These are phyloP conservation scores for Mycena epipterygia DNA, from an alignment of 768 basidiomycete genomes.

Conservation along the genomic window DNA sequence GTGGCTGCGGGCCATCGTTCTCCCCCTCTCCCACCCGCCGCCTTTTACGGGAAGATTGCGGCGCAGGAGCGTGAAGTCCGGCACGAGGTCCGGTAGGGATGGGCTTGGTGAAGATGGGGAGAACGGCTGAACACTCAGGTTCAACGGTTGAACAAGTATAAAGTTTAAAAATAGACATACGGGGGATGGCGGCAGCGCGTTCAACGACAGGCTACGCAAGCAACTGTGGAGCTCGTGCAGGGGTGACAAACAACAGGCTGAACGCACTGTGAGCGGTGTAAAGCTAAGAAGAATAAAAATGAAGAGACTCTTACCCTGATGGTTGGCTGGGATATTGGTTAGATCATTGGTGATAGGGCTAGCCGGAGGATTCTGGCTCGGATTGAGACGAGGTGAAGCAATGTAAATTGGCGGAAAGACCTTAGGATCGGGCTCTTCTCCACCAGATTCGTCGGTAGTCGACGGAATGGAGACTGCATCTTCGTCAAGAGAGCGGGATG, in stretches of 20 bases:
- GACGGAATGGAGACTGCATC: too few relatives aligned
- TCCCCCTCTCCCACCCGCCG: neutral
- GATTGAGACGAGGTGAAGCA: too few relatives aligned
- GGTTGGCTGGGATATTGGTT: neutral
- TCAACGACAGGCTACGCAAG: neutral
- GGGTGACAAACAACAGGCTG: neutral
- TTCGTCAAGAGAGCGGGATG: too few relatives aligned
- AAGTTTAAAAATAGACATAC: neutral
- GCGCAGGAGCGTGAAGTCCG: neutral
- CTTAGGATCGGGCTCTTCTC: too few relatives aligned
- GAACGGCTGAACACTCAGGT: neutral
- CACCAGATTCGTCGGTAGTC: too few relatives aligned
- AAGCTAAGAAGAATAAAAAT: neutral
- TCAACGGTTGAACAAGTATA: neutral
- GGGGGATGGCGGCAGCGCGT: neutral
- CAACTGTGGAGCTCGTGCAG: neutral
- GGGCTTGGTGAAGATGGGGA: neutral
- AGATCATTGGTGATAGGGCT: too few relatives aligned
- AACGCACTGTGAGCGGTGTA: conserved; percentile 1
- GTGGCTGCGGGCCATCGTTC: too few relatives aligned
- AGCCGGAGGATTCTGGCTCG: too few relatives aligned
- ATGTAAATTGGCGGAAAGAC: too few relatives aligned
- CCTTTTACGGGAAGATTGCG: neutral
- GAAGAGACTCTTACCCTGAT: neutral
- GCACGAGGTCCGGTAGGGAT: conserved; percentile 12